Percentiles rank a stretch among this genome's conserved stretches.
These are phyloP conservation scores for Malus domestica DNA, from an alignment of 306 rosid species.

Conservation along the genomic window ASM211411v1 NC_041799.1:3688501-3689000, in stretches of 20 bases:
- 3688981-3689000: constrained; percentile 75
- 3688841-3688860: not conserved
- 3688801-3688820: not conserved
- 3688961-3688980: constrained; percentile 55
- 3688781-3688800: not conserved
- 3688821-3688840: not conserved
- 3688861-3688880: constrained; percentile 60
- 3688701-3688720: not conserved
- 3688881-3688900: constrained; percentile 78
- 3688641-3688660: not conserved
- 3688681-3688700: not conserved
- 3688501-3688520: not conserved
- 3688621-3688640: not conserved
- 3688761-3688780: not conserved
- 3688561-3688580: not conserved
- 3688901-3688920: constrained; percentile 75
- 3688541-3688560: not conserved
- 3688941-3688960: constrained; percentile 50
- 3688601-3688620: not conserved
- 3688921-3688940: constrained; percentile 88
- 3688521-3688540: not conserved
- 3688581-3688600: not conserved
- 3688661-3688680: not conserved
- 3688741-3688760: not conserved
- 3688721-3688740: not conserved